Evolutionary conservation across 2,329 filamentous ascomycete species (phyloP).

Genomic region (Epichloe gansuensis): DNA sequence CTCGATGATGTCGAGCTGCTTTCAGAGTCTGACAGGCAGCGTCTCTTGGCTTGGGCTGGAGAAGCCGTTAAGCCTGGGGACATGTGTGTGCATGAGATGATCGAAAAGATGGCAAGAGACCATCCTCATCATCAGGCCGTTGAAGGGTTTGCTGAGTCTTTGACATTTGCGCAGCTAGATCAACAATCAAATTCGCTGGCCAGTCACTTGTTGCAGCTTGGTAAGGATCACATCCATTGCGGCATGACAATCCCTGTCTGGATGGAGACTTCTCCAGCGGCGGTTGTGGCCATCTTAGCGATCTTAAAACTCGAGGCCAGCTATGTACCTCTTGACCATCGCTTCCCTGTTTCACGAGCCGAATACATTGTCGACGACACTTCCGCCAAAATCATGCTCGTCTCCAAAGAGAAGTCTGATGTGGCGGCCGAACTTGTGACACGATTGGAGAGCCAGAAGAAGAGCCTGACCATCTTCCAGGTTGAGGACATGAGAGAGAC

Average conservation of each 20-base stretch:
- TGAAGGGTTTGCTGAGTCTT: not conserved
- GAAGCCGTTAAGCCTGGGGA: not conserved
- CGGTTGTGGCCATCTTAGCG: slow-evolving; percentile 4
- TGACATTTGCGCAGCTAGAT: not conserved
- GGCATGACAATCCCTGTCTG: not conserved
- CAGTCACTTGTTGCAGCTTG: not conserved
- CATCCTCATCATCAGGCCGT: not conserved
- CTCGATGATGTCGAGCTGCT: not conserved
- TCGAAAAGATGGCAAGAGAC: not conserved
- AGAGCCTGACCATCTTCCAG: not conserved
- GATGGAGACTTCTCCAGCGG: slow-evolving; percentile 5
- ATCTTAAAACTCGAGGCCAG: slow-evolving; percentile 5
- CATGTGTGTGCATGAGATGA: not conserved
- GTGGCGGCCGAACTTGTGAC: not conserved
- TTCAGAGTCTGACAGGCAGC: not conserved
- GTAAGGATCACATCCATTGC: not conserved
- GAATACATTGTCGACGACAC: not conserved
- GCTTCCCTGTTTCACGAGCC: not conserved
- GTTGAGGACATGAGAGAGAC: not conserved
- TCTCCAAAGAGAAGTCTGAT: not conserved
- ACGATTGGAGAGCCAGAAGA: not conserved
- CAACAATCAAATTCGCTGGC: not conserved
- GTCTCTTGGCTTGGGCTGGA: not conserved
- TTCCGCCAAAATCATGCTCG: not conserved
- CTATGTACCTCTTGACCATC: not conserved